phyloP scores from a whole-genome alignment of 768 basidiomycete genomes.

The Chlorophyllum brunneum region DNA sequence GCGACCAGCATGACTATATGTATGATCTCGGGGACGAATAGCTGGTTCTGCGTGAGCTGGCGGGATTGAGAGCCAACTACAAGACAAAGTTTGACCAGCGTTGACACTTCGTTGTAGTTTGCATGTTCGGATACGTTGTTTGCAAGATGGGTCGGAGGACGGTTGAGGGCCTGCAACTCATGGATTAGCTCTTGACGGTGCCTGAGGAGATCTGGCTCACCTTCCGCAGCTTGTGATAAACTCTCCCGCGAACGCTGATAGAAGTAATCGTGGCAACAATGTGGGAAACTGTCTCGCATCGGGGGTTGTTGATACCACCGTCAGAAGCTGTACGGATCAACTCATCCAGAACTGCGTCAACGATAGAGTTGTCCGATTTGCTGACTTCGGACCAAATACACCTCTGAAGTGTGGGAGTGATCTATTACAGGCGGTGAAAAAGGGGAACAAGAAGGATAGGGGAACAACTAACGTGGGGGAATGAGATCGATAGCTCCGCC shows the following conservation, averaged over 20 bases:
- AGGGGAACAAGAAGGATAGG: background rate
- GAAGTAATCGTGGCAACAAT: conserved; percentile 73
- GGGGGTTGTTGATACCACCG: conserved; percentile 68
- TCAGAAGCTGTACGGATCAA: conserved; percentile 80
- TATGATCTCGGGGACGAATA: conserved; percentile 80
- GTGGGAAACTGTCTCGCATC: conserved; percentile 74
- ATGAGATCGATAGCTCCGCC: conserved; percentile 68
- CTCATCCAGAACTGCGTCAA: conserved; percentile 78
- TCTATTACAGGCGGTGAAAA: conserved; percentile 32
- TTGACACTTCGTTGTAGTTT: conserved; percentile 80
- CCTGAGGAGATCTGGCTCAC: conserved; percentile 30
- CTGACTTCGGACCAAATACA: conserved; percentile 77
- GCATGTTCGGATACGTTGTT: conserved; percentile 64
- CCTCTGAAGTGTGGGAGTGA: conserved; percentile 63
- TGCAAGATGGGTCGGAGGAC: conserved; percentile 62
- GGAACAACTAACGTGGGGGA: conserved; percentile 54
- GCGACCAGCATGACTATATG: conserved; percentile 79
- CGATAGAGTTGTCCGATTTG: conserved; percentile 59
- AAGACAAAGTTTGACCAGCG: conserved; percentile 71
- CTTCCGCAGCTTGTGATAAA: conserved; percentile 78
- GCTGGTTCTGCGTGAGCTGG: conserved; percentile 60
- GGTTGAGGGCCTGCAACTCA: conserved; percentile 57
- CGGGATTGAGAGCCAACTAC: conserved; percentile 66
- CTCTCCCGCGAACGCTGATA: conserved; percentile 71
- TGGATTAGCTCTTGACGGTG: background rate